These are phyloP conservation scores for Boechera stricta DNA, from an alignment of 345 rosid species.

Conservation along the genomic window DNA sequence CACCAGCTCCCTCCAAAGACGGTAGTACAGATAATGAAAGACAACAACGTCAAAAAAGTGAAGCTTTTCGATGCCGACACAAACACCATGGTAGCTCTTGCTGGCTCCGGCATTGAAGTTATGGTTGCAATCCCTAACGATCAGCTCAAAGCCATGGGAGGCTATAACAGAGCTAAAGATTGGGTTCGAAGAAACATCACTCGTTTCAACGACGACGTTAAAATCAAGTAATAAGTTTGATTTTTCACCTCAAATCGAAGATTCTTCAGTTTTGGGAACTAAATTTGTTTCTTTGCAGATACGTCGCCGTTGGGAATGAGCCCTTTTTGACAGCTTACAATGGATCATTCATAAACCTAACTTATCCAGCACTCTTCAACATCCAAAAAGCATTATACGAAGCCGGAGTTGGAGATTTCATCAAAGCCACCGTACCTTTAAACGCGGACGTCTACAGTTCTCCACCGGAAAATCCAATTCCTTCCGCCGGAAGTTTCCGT, in stretches of 20 bases:
- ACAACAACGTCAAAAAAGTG: conserved; percentile 80
- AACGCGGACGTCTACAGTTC: conserved; percentile 88
- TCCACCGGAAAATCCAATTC: conserved; percentile 60
- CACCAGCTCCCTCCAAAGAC: conserved; percentile 69
- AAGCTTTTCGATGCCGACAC: conserved; percentile 86
- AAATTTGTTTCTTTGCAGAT: conserved; percentile 52
- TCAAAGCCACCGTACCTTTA: conserved; percentile 86
- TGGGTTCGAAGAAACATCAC: conserved; percentile 80
- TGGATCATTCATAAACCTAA: conserved; percentile 66
- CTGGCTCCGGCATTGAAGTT: conserved; percentile 77
- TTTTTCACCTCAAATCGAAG: conserved; percentile 2
- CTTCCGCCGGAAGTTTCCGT: conserved; percentile 84
- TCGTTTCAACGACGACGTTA: conserved; percentile 70
- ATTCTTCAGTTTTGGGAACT: neutral
- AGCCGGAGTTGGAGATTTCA: conserved; percentile 67
- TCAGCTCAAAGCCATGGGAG: conserved; percentile 66
- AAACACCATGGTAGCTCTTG: conserved; percentile 70
- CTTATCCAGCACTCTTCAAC: conserved; percentile 85
- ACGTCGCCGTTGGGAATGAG: conserved; percentile 88
- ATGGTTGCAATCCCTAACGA: conserved; percentile 97
- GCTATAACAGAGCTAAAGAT: conserved; percentile 58
- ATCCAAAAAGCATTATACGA: conserved; percentile 87
- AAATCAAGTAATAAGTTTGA: conserved; percentile 60
- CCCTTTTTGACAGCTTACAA: conserved; percentile 86
- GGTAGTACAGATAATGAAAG: conserved; percentile 75